Conservation (phyloP, 176 grass and related monocot genomes). For the maize (Zea mays) region DNA sequence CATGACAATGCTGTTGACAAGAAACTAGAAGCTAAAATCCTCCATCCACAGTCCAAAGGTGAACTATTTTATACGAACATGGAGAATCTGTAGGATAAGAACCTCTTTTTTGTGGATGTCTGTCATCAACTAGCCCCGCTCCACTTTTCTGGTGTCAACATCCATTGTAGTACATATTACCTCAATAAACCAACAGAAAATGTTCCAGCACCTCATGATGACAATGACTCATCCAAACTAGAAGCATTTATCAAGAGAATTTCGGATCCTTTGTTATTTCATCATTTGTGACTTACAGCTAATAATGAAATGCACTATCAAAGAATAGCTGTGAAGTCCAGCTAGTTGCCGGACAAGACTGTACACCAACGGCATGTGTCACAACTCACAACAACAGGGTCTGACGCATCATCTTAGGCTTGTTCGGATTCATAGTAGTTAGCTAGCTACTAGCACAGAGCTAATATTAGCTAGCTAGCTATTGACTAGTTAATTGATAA, state of each 20-base stretch:
- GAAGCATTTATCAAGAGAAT: conserved; percentile 52
- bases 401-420: not conserved
- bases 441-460: too few relatives aligned
- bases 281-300: conserved; percentile 23
- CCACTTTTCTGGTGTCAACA: conserved; percentile 47
- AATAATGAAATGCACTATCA: conserved; percentile 14
- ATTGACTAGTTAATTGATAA: too few relatives aligned
- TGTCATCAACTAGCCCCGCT: conserved; percentile 37
- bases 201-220: conserved; percentile 48
- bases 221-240: conserved; percentile 53
- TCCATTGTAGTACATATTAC: conserved; percentile 49
- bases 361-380: conserved; percentile 15
- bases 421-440: too few relatives aligned
- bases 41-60: conserved; percentile 30
- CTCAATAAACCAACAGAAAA: conserved; percentile 50
- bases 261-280: conserved; percentile 34
- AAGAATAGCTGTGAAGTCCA: conserved; percentile 15
- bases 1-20: conserved; percentile 1
- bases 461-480: too few relatives aligned
- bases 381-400: not conserved
- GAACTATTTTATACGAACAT: conserved; percentile 38
- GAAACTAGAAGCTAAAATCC: conserved; percentile 26
- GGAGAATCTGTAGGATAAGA: conserved; percentile 51
- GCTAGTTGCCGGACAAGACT: conserved; percentile 15
- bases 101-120: conserved; percentile 48